Conservation (phyloP, 2,329 filamentous ascomycete species). For the Claviceps capensis region DNA sequence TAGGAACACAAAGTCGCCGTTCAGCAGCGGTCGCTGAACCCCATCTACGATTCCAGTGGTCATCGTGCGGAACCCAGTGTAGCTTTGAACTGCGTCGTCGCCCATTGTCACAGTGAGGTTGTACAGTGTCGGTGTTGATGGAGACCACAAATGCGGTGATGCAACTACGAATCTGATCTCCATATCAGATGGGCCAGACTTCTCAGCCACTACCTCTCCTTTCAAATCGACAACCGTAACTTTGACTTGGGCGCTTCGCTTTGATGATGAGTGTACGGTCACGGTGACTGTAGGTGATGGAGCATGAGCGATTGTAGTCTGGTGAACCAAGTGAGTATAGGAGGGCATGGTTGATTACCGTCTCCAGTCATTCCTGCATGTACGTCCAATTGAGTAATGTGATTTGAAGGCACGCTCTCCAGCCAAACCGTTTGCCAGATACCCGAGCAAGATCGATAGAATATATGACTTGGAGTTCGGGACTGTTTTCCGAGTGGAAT, state of each 20-base stretch:
- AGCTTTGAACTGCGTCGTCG: constrained; percentile 44
- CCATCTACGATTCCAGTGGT: constrained; percentile 41
- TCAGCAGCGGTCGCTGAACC: constrained; percentile 47
- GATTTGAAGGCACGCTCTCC: constrained; percentile 42
- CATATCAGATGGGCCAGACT: constrained; percentile 30
- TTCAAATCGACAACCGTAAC: constrained; percentile 22
- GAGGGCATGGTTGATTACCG: constrained; percentile 17
- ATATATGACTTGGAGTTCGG: constrained; percentile 44
- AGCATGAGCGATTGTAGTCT: neutral
- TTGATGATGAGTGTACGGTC: constrained; percentile 34
- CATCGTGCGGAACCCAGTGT: constrained; percentile 56
- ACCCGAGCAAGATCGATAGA: constrained; percentile 58
- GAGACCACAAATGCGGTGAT: constrained; percentile 49
- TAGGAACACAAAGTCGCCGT: constrained; percentile 54
- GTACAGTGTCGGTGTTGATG: constrained; percentile 48
- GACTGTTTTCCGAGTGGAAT: constrained; percentile 57
- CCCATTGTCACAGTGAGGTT: constrained; percentile 42
- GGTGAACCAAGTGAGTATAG: neutral
- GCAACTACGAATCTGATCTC: constrained; percentile 41
- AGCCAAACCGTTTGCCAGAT: constrained; percentile 68
- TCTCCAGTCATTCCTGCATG: constrained; percentile 41
- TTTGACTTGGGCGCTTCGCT: constrained; percentile 20
- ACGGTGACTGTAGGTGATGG: constrained; percentile 32
- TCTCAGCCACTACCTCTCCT: constrained; percentile 28
- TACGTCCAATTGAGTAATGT: constrained; percentile 46